phyloP scores from a whole-genome alignment of 169 alveolate species.

The Cardiosporidium cionae region DNA sequence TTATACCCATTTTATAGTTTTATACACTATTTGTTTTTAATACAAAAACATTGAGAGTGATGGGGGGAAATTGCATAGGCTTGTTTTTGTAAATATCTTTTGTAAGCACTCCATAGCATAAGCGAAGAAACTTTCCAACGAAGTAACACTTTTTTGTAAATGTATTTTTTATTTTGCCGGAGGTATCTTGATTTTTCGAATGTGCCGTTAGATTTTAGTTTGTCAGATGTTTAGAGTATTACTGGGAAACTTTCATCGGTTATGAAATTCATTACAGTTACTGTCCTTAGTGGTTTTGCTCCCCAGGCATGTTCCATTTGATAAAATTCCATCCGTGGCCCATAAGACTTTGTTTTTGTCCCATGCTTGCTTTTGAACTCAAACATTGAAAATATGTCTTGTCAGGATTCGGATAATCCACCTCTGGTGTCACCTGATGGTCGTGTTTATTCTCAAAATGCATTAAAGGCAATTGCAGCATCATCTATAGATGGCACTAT shows the following conservation, averaged over 20 bases:
- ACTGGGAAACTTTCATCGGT: neutral
- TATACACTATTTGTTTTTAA: neutral
- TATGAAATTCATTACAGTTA: neutral
- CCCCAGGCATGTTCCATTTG: neutral
- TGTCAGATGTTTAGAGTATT: neutral
- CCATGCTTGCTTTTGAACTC: neutral
- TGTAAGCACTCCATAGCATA: neutral
- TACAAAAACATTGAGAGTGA: neutral
- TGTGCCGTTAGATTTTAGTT: neutral
- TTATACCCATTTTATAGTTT: neutral
- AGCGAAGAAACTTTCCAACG: neutral
- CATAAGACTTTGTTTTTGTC: neutral
- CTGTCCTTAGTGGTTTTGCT: neutral
- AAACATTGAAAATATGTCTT: neutral
- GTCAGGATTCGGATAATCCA: slow-evolving; percentile 58
- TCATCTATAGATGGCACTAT: slow-evolving; percentile 28
- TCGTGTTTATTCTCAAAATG: slow-evolving; percentile 53
- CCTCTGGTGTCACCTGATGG: slow-evolving; percentile 72
- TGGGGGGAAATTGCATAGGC: neutral
- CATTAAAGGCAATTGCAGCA: slow-evolving; percentile 33
- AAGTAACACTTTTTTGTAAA: too few relatives aligned
- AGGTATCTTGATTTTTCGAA: too few relatives aligned
- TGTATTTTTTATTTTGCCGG: too few relatives aligned
- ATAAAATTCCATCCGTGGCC: neutral
- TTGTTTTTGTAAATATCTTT: neutral